Conservation (phyloP, 495 filamentous ascomycete species). For the Cudoniella acicularis region DNA sequence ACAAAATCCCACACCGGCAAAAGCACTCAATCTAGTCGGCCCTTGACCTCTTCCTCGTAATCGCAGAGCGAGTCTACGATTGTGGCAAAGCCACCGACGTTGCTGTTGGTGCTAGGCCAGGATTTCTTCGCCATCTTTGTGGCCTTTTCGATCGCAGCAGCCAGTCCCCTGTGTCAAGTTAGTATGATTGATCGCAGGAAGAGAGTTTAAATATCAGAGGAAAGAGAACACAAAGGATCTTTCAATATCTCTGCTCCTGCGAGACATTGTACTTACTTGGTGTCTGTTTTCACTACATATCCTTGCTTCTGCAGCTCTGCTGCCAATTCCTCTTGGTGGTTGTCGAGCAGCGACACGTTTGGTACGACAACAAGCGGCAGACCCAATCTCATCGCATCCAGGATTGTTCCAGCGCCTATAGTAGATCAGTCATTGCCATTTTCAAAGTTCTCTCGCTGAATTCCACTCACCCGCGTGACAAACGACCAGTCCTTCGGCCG, state of each 20-base stretch:
- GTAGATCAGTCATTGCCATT: constrained; percentile 9
- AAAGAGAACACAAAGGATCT: neutral
- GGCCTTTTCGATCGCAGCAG: constrained; percentile 7
- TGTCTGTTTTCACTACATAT: constrained; percentile 20
- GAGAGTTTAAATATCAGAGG: too few species aligned
- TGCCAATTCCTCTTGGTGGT: constrained; percentile 88
- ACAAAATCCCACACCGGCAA: neutral
- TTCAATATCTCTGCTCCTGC: neutral
- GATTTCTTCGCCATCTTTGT: constrained; percentile 2
- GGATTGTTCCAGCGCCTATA: constrained; percentile 87
- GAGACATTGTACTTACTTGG: constrained; percentile 6
- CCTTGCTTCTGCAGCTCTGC: constrained; percentile 63
- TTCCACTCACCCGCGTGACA: constrained; percentile 81
- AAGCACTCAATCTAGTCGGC: neutral
- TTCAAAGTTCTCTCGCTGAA: constrained; percentile 2
- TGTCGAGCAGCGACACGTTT: constrained; percentile 77
- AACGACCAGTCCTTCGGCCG: constrained; percentile 64
- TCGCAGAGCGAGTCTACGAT: constrained; percentile 13
- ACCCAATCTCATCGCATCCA: constrained; percentile 66
- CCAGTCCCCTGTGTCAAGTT: constrained; percentile 9
- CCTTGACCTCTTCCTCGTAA: constrained; percentile 13
- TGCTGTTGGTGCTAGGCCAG: neutral
- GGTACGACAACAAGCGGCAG: constrained; percentile 80
- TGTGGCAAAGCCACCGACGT: constrained; percentile 2
- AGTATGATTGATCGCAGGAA: neutral